phyloP scores from a whole-genome alignment of 139 green algal species.

The Pleodorina starrii region DNA sequence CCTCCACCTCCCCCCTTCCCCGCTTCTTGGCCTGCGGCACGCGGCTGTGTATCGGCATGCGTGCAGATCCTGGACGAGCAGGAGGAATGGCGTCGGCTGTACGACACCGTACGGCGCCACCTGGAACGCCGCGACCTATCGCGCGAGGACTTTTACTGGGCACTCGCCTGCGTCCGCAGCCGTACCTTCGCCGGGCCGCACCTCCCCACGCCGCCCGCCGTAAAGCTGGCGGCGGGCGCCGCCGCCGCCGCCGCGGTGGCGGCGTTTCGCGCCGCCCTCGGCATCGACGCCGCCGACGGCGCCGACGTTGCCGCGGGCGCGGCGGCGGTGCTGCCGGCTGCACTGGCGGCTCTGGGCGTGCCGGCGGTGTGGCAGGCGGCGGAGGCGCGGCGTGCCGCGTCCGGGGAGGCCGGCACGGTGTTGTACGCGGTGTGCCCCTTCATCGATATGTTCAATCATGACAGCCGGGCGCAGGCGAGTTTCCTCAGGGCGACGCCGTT shows the following conservation, averaged over 20 bases:
- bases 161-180: slow-evolving; percentile 75
- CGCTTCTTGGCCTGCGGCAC: too few species aligned
- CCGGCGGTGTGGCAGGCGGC: slow-evolving; percentile 6
- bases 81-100: slow-evolving; percentile 63
- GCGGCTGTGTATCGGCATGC: too few species aligned
- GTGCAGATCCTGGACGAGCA: slow-evolving; percentile 63
- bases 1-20: too few species aligned
- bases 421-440: slow-evolving; percentile 50
- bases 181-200: slow-evolving; percentile 81
- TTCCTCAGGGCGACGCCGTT: too few species aligned
- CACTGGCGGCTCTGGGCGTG: slow-evolving; percentile 24
- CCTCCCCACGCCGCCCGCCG: slow-evolving; percentile 55
- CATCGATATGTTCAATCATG: slow-evolving; percentile 60
- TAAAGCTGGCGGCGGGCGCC: slow-evolving; percentile 25
- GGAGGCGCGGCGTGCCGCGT: slow-evolving; percentile 8
- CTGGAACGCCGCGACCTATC: background rate
- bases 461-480: background rate
- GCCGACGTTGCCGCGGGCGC: background rate
- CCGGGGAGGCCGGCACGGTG: slow-evolving; percentile 1
- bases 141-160: slow-evolving; percentile 67
- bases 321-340: background rate
- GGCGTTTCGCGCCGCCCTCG: background rate
- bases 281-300: background rate
- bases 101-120: slow-evolving; percentile 48
- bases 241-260: background rate